phyloP scores from a whole-genome alignment of 1,284 basidiomycete species.

The Xerocomus cyaneibrunnescens region DNA sequence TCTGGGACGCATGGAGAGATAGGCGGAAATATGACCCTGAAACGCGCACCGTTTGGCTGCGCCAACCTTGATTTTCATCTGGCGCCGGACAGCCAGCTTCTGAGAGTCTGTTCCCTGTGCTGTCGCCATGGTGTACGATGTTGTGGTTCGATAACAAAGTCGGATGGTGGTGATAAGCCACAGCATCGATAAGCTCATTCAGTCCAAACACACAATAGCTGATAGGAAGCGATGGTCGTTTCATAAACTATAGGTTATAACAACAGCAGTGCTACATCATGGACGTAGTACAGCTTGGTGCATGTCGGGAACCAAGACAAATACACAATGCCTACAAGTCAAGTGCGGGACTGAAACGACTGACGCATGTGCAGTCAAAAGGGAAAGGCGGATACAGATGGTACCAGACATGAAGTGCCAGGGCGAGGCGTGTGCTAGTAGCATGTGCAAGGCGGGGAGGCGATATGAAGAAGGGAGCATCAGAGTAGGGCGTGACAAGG shows the following conservation, averaged over 20 bases:
- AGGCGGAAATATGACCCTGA: conserved; percentile 18
- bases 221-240: conserved; percentile 25
- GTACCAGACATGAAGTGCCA: conserved; percentile 27
- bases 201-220: neutral
- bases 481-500: conserved; percentile 5
- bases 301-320: conserved; percentile 30
- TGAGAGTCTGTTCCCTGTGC: conserved; percentile 11
- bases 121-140: conserved; percentile 21
- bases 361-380: conserved; percentile 22
- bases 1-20: conserved; percentile 11
- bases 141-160: conserved; percentile 12
- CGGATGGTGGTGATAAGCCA: conserved; percentile 2
- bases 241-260: conserved; percentile 32
- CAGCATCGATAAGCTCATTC: conserved; percentile 14
- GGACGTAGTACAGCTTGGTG: conserved; percentile 32
- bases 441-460: conserved; percentile 11
- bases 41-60: conserved; percentile 64
- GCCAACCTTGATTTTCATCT: conserved; percentile 82
- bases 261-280: conserved; percentile 32
- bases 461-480: conserved; percentile 1
- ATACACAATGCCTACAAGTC: conserved; percentile 37
- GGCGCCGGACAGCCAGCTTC: conserved; percentile 48
- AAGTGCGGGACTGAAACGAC: conserved; percentile 27
- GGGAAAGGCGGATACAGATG: conserved; percentile 26
- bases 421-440: conserved; percentile 16